Conservation (phyloP, 768 basidiomycete species). For the Trametes cingulata region DNA sequence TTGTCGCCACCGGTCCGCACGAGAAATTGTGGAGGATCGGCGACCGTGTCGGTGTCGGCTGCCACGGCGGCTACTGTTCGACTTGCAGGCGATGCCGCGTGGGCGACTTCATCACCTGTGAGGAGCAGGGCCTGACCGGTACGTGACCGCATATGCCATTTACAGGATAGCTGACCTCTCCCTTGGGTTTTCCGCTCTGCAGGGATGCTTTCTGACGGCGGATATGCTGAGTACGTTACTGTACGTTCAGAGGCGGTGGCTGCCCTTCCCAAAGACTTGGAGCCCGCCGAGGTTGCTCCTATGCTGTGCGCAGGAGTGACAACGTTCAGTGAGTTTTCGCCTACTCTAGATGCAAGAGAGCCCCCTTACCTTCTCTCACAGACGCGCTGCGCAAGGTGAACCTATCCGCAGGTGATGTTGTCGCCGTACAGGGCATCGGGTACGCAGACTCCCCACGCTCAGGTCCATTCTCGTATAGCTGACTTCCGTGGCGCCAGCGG, state of each 20-base stretch:
- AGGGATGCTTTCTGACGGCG: conserved; percentile 30
- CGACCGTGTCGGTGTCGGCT: conserved; percentile 32
- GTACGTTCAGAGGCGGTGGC: conserved; percentile 26
- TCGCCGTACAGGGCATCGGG: conserved; percentile 41
- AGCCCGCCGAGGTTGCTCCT: conserved; percentile 31
- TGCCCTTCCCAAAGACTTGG: conserved; percentile 26
- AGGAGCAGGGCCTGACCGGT: conserved; percentile 25
- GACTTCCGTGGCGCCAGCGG: conserved; percentile 14
- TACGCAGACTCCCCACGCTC: not conserved
- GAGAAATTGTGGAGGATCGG: conserved; percentile 27
- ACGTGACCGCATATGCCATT: not conserved
- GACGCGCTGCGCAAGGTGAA: conserved; percentile 31
- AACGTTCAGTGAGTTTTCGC: conserved; percentile 30
- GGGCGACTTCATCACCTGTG: conserved; percentile 29
- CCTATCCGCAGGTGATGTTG: conserved; percentile 32
- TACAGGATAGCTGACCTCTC: not conserved
- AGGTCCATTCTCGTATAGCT: not conserved
- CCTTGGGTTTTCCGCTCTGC: not conserved
- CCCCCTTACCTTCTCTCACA: not conserved
- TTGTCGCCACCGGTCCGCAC: conserved; percentile 22
- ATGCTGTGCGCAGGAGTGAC: conserved; percentile 42
- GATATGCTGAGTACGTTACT: conserved; percentile 30
- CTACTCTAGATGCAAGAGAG: too few relatives aligned
- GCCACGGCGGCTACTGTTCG: conserved; percentile 29
- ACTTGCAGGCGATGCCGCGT: conserved; percentile 26